Evolutionary conservation across 192 early-diverging fungal genomes (phyloP).

Genomic region (Podila verticillata): DNA sequence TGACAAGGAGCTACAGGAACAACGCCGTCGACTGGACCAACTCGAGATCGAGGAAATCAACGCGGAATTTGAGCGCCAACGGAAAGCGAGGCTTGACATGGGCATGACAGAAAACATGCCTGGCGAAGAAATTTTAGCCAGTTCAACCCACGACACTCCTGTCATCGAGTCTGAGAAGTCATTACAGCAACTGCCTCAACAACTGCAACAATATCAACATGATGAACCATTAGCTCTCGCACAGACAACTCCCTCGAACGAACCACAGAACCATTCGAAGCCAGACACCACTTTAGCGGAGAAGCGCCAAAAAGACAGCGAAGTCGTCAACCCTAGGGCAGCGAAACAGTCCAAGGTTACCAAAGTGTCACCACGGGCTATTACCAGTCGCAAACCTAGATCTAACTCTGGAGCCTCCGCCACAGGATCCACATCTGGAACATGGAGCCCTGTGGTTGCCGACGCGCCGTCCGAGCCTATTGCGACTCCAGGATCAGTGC

Average conservation of each 20-base stretch:
- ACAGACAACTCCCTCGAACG: neutral
- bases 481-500: too few relatives aligned
- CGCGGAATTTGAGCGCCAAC: conserved; percentile 44
- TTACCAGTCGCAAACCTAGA: neutral
- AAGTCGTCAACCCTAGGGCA: conserved; percentile 12
- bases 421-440: neutral
- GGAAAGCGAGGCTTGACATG: conserved; percentile 20
- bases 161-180: neutral
- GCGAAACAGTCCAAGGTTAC: conserved; percentile 20
- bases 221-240: neutral
- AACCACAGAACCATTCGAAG: neutral
- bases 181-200: conserved; percentile 5
- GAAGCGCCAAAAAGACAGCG: conserved; percentile 18
- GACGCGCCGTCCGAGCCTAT: too few relatives aligned
- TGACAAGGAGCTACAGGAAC: conserved; percentile 21
- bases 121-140: neutral
- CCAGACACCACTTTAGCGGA: neutral
- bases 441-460: too few relatives aligned
- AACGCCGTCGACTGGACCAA: conserved; percentile 22
- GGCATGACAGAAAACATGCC: neutral
- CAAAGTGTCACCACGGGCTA: neutral
- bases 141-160: too few relatives aligned
- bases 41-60: conserved; percentile 48
- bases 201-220: conserved; percentile 1
- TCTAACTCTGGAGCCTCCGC: neutral